These are phyloP conservation scores for Mayamaea pseudoterrestris DNA, from an alignment of 108 stramenopile species.

Conservation along the genomic window DNA sequence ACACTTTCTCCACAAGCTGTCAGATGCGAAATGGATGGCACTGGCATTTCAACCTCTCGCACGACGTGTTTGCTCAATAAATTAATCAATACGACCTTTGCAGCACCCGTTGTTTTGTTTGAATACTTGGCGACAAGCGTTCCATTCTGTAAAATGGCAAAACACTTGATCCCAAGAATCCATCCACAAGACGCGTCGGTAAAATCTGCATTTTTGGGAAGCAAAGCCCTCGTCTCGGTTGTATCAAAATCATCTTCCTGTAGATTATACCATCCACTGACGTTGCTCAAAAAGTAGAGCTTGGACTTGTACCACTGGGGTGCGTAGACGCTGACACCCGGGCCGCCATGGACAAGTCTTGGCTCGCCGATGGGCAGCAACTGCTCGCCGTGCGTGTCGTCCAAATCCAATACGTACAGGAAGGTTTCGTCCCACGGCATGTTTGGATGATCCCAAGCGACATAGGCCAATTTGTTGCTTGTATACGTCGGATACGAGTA, in stretches of 20 bases:
- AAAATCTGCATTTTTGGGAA: constrained; percentile 46
- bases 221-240: constrained; percentile 4
- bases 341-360: constrained; percentile 3
- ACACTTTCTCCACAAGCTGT: constrained; percentile 12
- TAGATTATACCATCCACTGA: constrained; percentile 61
- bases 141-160: constrained; percentile 39
- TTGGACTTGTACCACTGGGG: constrained; percentile 16
- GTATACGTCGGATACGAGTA: constrained; percentile 42
- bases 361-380: no score
- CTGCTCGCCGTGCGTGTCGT: neutral
- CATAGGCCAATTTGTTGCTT: constrained; percentile 34
- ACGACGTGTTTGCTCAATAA: constrained; percentile 17
- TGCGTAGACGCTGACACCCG: neutral
- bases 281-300: constrained; percentile 49
- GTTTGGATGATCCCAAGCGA: constrained; percentile 76
- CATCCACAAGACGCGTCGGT: constrained; percentile 54
- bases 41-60: constrained; percentile 31
- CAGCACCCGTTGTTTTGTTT: constrained; percentile 32
- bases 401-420: constrained; percentile 20
- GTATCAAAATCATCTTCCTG: constrained; percentile 4
- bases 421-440: constrained; percentile 76
- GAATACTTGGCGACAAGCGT: constrained; percentile 34
- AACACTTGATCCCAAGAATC: constrained; percentile 47
- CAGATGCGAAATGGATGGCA: constrained; percentile 30
- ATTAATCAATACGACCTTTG: neutral